phyloP scores from a whole-genome alignment of 345 rosid genomes.

The Eucalyptus shirleyi region DNA sequence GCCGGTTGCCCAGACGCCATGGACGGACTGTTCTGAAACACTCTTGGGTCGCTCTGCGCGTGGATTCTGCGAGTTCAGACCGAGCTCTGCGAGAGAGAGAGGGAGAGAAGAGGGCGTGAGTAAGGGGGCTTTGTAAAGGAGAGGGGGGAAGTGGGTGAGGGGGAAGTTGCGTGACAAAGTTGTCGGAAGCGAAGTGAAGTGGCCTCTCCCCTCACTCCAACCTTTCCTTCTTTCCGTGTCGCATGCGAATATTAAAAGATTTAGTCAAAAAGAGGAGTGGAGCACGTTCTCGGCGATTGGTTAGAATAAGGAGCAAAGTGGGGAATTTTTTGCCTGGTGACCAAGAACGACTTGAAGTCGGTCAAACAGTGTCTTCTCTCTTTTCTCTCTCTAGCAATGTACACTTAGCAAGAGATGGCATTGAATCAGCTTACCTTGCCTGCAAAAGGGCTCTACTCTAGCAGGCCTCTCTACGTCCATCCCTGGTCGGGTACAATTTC shows the following conservation, averaged over 20 bases:
- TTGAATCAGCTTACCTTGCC: too few relatives aligned
- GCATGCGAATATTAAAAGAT: too few relatives aligned
- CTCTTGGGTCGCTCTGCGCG: too few relatives aligned
- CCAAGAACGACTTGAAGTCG: slow-evolving; percentile 15
- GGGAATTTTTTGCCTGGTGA: slow-evolving; percentile 5
- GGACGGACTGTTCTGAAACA: too few relatives aligned
- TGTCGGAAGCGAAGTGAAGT: slow-evolving; percentile 18
- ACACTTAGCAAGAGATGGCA: too few relatives aligned
- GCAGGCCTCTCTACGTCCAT: too few relatives aligned
- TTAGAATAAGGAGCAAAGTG: not conserved
- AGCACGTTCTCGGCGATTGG: not conserved
- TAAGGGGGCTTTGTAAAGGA: not conserved
- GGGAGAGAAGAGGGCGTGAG: too few relatives aligned
- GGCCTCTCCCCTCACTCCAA: not conserved
- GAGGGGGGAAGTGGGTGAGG: not conserved
- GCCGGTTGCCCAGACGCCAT: too few relatives aligned
- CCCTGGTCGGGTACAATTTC: too few relatives aligned
- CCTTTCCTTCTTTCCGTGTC: not conserved
- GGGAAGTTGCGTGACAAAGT: slow-evolving; percentile 61
- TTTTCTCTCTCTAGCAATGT: not conserved
- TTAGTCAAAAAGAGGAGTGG: not conserved
- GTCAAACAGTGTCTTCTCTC: slow-evolving; percentile 10
- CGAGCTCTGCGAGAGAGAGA: too few relatives aligned
- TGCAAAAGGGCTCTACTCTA: too few relatives aligned
- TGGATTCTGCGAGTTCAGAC: too few relatives aligned